Evolutionary conservation across 129 eudicot genomes (phyloP).

Genomic region (Tagetes patula): DNA sequence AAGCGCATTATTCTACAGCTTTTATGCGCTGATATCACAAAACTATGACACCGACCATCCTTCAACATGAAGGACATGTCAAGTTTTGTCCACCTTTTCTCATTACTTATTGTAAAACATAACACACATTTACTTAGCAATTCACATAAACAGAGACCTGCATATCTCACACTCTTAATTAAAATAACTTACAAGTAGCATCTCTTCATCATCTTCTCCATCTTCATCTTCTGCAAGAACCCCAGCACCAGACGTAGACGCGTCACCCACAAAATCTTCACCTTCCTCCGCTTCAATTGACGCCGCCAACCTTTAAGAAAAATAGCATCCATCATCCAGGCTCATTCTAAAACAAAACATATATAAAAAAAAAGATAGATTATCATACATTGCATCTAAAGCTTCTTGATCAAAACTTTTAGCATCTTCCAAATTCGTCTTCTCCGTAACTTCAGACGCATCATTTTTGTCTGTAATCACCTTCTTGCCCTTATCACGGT

Average conservation of each 20-base stretch:
- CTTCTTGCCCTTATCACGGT: constrained; percentile 61
- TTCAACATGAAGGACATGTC: neutral
- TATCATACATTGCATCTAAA: constrained; percentile 68
- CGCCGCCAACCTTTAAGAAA: constrained; percentile 74
- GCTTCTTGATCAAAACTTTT: constrained; percentile 54
- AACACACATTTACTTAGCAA: neutral
- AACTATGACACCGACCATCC: neutral
- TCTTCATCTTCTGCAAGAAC: constrained; percentile 49
- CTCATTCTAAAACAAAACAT: neutral
- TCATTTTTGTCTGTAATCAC: constrained; percentile 34
- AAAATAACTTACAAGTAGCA: constrained; percentile 62
- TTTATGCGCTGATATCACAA: neutral
- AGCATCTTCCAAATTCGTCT: constrained; percentile 18
- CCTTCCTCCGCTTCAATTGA: constrained; percentile 79
- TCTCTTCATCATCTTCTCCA: constrained; percentile 69
- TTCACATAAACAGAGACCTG: neutral
- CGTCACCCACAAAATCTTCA: constrained; percentile 43
- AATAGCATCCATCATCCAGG: constrained; percentile 6
- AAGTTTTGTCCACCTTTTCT: neutral
- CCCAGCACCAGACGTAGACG: constrained; percentile 64
- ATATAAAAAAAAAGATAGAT: neutral
- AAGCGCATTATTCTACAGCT: constrained; percentile 12
- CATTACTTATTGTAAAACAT: neutral
- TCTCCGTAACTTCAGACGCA: constrained; percentile 1
- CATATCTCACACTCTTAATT: neutral